Percentiles rank a stretch among this genome's conserved stretches.
Conservation (phyloP, 768 basidiomycete genomes). For the Termitomyces eurrhizus region DNA sequence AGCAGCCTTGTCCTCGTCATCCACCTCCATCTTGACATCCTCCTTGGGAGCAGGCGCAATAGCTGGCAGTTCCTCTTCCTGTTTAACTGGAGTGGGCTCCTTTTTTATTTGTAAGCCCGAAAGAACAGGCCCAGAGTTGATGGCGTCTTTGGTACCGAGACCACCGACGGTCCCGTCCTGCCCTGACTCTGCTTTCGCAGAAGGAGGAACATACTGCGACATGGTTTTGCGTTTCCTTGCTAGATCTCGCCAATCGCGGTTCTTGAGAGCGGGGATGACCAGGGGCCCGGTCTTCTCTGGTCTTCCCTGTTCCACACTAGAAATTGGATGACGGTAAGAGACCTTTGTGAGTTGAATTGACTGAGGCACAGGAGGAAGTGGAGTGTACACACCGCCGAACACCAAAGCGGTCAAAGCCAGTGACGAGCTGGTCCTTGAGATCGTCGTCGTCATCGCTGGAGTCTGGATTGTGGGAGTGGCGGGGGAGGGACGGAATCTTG, state of each 20-base stretch:
- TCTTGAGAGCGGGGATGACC: slow-evolving; percentile 82
- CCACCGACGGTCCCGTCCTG: slow-evolving; percentile 75
- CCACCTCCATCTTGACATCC: slow-evolving; percentile 29
- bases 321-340: slow-evolving; percentile 19
- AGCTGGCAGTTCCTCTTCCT: slow-evolving; percentile 20
- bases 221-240: slow-evolving; percentile 61
- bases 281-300: slow-evolving; percentile 56
- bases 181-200: slow-evolving; percentile 51
- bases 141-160: slow-evolving; percentile 66
- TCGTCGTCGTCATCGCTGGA: slow-evolving; percentile 67
- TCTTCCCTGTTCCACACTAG: slow-evolving; percentile 42
- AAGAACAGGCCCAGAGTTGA: slow-evolving; percentile 72
- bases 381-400: slow-evolving; percentile 78
- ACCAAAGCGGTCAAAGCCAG: slow-evolving; percentile 68
- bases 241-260: slow-evolving; percentile 86
- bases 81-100: slow-evolving; percentile 26
- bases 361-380: slow-evolving; percentile 25
- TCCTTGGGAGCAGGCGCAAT: slow-evolving; percentile 20
- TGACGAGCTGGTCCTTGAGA: slow-evolving; percentile 66
- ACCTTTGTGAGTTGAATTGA: slow-evolving; percentile 76
- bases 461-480: slow-evolving; percentile 37
- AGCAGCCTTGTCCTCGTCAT: slow-evolving; percentile 77
- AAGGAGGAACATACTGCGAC: slow-evolving; percentile 62
- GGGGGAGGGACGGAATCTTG: slow-evolving; percentile 60
- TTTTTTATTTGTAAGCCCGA: slow-evolving; percentile 61